Percentiles rank a stretch among this genome's conserved stretches.
These are phyloP conservation scores for Bryoglossum gracile DNA, from an alignment of 495 filamentous ascomycete genomes.

Conservation along the genomic window DNA sequence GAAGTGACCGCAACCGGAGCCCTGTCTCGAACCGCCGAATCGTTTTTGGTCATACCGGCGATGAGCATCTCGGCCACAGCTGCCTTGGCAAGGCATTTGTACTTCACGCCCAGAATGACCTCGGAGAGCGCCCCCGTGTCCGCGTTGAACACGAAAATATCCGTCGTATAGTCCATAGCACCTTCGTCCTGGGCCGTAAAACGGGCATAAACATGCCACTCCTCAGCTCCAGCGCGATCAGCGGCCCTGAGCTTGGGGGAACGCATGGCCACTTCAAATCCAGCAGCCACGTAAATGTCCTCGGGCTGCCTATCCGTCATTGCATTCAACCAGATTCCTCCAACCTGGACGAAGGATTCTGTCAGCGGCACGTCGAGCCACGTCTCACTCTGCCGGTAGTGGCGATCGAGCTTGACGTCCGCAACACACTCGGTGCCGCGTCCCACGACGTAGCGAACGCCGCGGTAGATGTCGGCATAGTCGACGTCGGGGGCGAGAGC, in stretches of 20 bases:
- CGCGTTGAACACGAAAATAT: conserved; percentile 47
- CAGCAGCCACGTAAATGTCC: conserved; percentile 44
- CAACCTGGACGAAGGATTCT: conserved; percentile 42
- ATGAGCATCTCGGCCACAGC: conserved; percentile 35
- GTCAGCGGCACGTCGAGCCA: conserved; percentile 34
- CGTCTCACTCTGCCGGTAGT: conserved; percentile 28
- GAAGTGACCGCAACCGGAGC: no score
- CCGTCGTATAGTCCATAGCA: conserved; percentile 39
- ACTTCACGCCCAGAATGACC: conserved; percentile 46
- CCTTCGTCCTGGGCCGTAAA: conserved; percentile 31
- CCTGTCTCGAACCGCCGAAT: no score
- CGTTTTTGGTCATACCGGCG: no score
- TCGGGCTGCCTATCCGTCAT: conserved; percentile 36
- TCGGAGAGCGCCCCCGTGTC: conserved; percentile 34
- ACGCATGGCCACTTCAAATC: conserved; percentile 41
- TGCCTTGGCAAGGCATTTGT: conserved; percentile 34
- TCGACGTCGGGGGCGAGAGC: conserved; percentile 40
- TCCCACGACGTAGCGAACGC: conserved; percentile 40
- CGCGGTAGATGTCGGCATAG: conserved; percentile 38
- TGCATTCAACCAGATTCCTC: conserved; percentile 44
- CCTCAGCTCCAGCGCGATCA: no score
- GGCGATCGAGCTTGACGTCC: conserved; percentile 31
- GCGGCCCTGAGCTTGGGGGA: conserved; percentile 36
- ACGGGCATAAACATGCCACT: conserved; percentile 38
- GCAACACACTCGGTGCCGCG: conserved; percentile 38